Base-by-base conservation (phyloP, 2,329 filamentous ascomycete genomes). In the Neonectria faginata region DNA sequence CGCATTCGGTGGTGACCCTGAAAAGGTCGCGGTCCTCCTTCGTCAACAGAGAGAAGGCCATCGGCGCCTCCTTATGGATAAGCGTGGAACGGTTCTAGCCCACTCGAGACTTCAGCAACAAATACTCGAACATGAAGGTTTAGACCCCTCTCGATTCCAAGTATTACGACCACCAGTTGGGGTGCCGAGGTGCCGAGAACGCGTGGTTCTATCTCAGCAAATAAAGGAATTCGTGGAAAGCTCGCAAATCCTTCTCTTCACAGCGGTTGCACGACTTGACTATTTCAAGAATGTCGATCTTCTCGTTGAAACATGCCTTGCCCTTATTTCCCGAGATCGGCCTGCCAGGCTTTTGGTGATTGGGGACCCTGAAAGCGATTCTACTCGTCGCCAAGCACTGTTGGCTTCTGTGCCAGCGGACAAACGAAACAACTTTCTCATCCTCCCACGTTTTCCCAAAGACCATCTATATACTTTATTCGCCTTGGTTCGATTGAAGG, bases 221-320 rank as follows among this genome's bases (percentile, higher is more conserved):
- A n/a, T 55, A 25, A 55, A 31, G 14, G 52, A 55, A 18, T 55
- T 55, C 25, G 52, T 55, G 16, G 52, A 44, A 55, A 55, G 22
- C 52, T 55, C 52, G 52, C 39, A 44, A 55, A 55, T 55, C 4
- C 52, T 55, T 44, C 39, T 55, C 22, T 44, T 55, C 25, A 55
- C 52, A 31, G 52, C 52, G 20, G 52, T 55, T 14, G 52, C 52
- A 44, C 52, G 52, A 5, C 25, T 55, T 18, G 52, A 55, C 52
- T 55, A 55, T 27, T 55, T 55, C 52, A 55, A 55, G 52, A 55
- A 55, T 36, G 36, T 55, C 25, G 52, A 55, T 55, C 52, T 55
- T 44, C 52, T 55, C 22, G 36, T 55, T 44, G 52, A 55, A 27
- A 55, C 52, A 2, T 55, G 39, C 22, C 52, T 55, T 55, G 39